Evolutionary conservation across 306 rosid genomes (phyloP), one percentile per base, ranked within the genome.

Genomic region (Albizia julibrissin): DNA sequence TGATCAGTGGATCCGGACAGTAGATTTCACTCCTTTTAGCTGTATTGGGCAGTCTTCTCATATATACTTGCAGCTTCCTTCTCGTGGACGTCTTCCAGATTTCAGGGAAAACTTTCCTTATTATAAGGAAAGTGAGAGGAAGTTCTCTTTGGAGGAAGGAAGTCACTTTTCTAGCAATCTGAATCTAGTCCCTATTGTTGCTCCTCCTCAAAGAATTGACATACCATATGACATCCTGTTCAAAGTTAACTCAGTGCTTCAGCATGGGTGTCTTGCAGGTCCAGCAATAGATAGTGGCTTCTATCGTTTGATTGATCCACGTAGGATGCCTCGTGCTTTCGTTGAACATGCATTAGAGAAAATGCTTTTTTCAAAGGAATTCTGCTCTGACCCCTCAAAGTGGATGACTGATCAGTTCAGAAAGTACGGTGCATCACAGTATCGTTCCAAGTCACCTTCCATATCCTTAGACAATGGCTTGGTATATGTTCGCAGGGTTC

Each of bases 401-500:
- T 94, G 97, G 97, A 86, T 94, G 40, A 11, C 0, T 16, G 91
- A 89, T 61, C 84, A 90, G 88, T 90, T 87, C 76, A 84, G 0
- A 61, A 90, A 47, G 78, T 85, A 92, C 85, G 3, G 12, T 6
- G 42, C 11, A 61, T 76, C 82, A 26, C 78, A 9, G 49, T 59
- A 85, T 77, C 88, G 46, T 71, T 92, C 86, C 3, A 87, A 6
- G 72, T 56, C 97, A 18, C 84, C 92, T 18, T 24, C 76, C 10
- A 83, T 90, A 69, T 68, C 94, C 13, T 86, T 94, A 79, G 92
- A 90, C 81, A 24, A 76, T 44, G 97, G 97, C 22, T 86, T 94
- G 91, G 89, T 91, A 47, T 89, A 94, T 58, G 87, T 92, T 26
- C 91, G 80, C 68, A 90, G 94, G 90, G 91, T 88, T 76, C 98